Base-by-base conservation (phyloP, 1,284 basidiomycete genomes). In the Rhizoctonia solani region DNA sequence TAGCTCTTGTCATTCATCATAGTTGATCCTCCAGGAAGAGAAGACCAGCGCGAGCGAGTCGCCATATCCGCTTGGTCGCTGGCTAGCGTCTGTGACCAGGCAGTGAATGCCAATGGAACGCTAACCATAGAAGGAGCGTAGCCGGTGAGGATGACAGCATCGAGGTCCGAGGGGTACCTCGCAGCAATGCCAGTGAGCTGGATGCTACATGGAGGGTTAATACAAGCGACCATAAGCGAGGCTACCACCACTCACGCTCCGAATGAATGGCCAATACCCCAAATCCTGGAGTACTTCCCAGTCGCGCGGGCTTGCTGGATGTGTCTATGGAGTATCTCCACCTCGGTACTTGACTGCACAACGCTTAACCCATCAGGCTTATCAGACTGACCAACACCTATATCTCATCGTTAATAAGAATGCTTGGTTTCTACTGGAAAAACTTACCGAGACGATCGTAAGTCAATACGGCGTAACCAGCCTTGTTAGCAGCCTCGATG, bases 391-490 rank as follows among this genome's bases (percentile, higher is more conserved):
- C 77, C 72, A 56, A 42, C 73, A 72, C 75, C 30, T 54, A 44
- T 69, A 46, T 49, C 71, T 19, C 52, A 27, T 32, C 55, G 34
- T 29, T 37, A 47, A 25, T 55, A 42, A 32, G 54, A 16, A 14
- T 44, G 29, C 8, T 11, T 49, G 14, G 32, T 39, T 39, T 23
- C 4, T 3, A n/a, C 0, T 39, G 37, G 37, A 39, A 16, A 39
- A 16, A 71, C 73, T 68, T 70, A 69, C 78, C 77, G 6, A 79
- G 71, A 46, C 77, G 69, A 54, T 79, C 77, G 58, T 76, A 79
- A 23, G 74, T 68, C 47, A 79, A 73, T n/a, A 75, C 71, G 8
- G 74, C 71, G 54, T 76, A 74, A 4, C 76, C 76, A 16, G 72
- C 71, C 14, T 69, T 68, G 13, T 73, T 58, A 1, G 75, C 75